Evolutionary conservation across 73 alveolate genomes (phyloP), one percentile per base, ranked within the genome.

Genomic region (Paramecium biaurelia): DNA sequence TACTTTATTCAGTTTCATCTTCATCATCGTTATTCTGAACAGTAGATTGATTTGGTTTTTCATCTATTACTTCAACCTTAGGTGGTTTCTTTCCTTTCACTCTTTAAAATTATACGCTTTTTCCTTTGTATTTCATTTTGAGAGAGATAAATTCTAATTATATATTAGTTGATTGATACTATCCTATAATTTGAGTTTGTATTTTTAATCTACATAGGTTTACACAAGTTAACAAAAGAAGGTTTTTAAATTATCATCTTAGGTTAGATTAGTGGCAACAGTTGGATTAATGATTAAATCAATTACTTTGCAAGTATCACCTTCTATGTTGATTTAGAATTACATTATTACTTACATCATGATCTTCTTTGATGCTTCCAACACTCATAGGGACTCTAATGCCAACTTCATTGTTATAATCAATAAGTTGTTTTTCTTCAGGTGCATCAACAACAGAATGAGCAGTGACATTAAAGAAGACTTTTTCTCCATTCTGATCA

Each of bases 41-140:
- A 56, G 67, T 4, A 3, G 67, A 37, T 92, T 92, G 38, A 12
- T 41, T 92, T 10, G 95, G 93, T 15, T 92, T 92, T 57, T 87
- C 87, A 43, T 88, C 84, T 37, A 70, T 92, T 34, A 88, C 92
- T 47, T 93, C 24, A 7, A 93, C 92, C 86, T 93, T 93, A 6
- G 96, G 96, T 12, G 93, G 92, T 92, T 93, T 93, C 35, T 93
- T 93, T 45, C 95, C 96, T 92, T 93, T 87, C 14, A 93, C 92
- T 43, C 96, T 87, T 70, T 93, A 49, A 63, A 70, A 93, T 56
- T 93, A 72, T 15, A 92, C 20, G 18, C 93, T 93, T 76, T 74
- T 57, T 28, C 96, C 96, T 35, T 93, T 93, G 34, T 93, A 93
- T 32, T 93, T 93, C 70, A 93, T 58, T 76, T 88, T 93, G 5